A percentile compares a stretch with the other conserved stretches of the same genome.
These are phyloP conservation scores for Nicotiana undulata DNA, from an alignment of 257 asterid species.

Conservation along the genomic window DNA sequence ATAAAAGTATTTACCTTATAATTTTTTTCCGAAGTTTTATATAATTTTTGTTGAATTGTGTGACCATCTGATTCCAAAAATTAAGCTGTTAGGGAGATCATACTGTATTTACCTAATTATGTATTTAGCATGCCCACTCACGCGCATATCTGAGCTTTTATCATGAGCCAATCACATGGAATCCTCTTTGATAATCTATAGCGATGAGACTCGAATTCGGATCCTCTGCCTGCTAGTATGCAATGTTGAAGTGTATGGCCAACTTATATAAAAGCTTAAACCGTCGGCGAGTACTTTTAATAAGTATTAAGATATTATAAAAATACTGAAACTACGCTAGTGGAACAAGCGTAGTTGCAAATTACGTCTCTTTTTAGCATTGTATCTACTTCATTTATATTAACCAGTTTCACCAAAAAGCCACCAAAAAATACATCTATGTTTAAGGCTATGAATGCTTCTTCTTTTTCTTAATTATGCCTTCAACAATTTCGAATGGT, in stretches of 20 bases:
- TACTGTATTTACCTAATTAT: not conserved
- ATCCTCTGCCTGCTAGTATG: not conserved
- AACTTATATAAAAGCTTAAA: not conserved
- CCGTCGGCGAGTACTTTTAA: not conserved
- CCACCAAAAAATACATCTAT: not conserved
- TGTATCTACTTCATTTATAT: not conserved
- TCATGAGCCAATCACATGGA: not conserved
- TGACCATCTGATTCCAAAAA: not conserved
- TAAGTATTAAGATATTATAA: not conserved
- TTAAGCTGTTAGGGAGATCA: not conserved
- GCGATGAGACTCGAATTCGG: not conserved
- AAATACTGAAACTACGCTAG: not conserved
- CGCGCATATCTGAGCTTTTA: not conserved
- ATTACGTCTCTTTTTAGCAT: not conserved
- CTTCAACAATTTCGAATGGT: not conserved
- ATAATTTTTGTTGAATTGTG: not conserved
- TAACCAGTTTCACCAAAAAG: not conserved
- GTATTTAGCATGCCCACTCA: not conserved
- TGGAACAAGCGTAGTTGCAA: not conserved
- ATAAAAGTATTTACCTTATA: not conserved
- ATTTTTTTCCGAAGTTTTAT: not conserved
- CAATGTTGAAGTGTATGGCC: not conserved
- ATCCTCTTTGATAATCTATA: not conserved
- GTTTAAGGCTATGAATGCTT: not conserved
- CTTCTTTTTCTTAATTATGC: not conserved